A percentile compares a stretch with the other conserved stretches of the same genome.
Evolutionary conservation across 306 rosid species (phyloP).

Genomic region (Prunus persica): Prunus_persica_NCBIv2 NC_034010.1:24251501-24252000

Average conservation of each 20-base stretch:
- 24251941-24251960: background rate
- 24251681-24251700: background rate
- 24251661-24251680: no score
- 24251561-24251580: constrained; percentile 35
- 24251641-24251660: background rate
- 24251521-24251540: constrained; percentile 35
- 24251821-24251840: constrained; percentile 18
- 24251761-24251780: constrained; percentile 39
- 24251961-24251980: background rate
- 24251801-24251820: constrained; percentile 27
- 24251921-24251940: constrained; percentile 11
- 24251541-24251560: constrained; percentile 6
- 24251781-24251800: constrained; percentile 49
- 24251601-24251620: constrained; percentile 29
- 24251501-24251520: constrained; percentile 49
- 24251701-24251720: no score
- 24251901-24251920: background rate
- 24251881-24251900: background rate
- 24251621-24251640: background rate
- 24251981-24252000: constrained; percentile 10
- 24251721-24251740: background rate
- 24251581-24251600: constrained; percentile 42
- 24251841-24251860: constrained; percentile 23
- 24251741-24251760: constrained; percentile 18
- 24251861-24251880: constrained; percentile 19